Base-by-base conservation (phyloP, 1,139 yeast species). In the Suhomyces kunorum region DNA sequence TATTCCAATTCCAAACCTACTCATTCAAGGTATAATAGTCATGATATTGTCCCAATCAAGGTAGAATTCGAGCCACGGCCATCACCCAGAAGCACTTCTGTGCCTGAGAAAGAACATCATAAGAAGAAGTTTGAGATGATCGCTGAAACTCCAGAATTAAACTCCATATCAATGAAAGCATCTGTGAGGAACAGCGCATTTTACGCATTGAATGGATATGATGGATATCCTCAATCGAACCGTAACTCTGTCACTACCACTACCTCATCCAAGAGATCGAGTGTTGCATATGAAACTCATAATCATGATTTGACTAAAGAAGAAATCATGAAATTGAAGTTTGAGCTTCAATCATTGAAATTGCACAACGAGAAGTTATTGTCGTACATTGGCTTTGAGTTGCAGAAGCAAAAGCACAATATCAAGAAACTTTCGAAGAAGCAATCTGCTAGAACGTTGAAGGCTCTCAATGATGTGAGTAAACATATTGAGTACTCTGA, bases 301-400 rank as follows among this genome's bases (percentile, higher is more conserved):
- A 43, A 61, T 44, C 56, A 61, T 52, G 73, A 70, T 36, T 62
- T 66, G 46, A 69, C 76, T 24, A 62, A 68, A 34, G 80, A 77
- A 53, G 81, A 78, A 46, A 64, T 76, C 44, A 74, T 71, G 56
- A 75, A 72, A 50, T 62, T 77, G 47, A 71, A 71, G 49, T 78
- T 78, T 56, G 81, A 78, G 55, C 61, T 78, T 36, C 78, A 73
- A 53, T 76, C 81, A 9, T 61, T 78, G 44, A 70, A 72, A 48
- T 56, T 78, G 39, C 82, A 78, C 50, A 77, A 77, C 54, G 83
- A 78, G 44, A 78, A 78, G 53, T 62, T 78, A 27, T 60, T 76
- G 40, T 74, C 81, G 17, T 78, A 76, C 51, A 78, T 78, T 54
- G 82, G 83, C 20, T 78, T 76, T 50, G 76, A 77, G 47, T 59